A percentile compares a stretch with the other conserved stretches of the same genome.
Conservation (phyloP, 1,139 yeast genomes). For the Yamadazyma dushanensis region DNA sequence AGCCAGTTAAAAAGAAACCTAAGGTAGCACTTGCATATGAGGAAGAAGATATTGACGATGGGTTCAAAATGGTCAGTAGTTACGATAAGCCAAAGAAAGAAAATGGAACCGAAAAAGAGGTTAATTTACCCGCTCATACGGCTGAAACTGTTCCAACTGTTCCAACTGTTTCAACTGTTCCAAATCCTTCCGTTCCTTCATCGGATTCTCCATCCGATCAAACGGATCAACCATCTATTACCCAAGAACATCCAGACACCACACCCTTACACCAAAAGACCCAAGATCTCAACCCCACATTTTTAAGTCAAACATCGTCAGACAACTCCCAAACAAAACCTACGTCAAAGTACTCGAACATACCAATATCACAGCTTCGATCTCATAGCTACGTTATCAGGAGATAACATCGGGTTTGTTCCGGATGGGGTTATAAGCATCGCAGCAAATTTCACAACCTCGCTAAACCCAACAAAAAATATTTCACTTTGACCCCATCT, state of each 20-base stretch:
- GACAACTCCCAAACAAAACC: no score
- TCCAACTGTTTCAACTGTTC: no score
- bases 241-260: neutral
- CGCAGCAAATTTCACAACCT: conserved; percentile 3
- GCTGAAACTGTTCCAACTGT: no score
- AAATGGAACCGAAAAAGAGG: conserved; percentile 5
- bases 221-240: neutral
- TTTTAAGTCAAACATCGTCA: no score
- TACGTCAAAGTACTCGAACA: conserved; percentile 3
- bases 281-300: no score
- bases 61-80: conserved; percentile 49
- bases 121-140: no score
- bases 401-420: no score
- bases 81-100: conserved; percentile 27
- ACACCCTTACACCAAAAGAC: neutral
- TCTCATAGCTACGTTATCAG: conserved; percentile 5
- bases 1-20: conserved; percentile 14
- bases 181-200: no score
- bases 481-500: conserved; percentile 3
- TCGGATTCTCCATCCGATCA: no score
- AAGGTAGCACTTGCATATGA: conserved; percentile 23
- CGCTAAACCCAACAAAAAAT: conserved; percentile 5
- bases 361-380: conserved; percentile 6
- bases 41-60: conserved; percentile 32
- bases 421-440: no score